Evolutionary conservation across 331 rosid species (phyloP), one percentile per base, ranked within the genome.

Genomic region (Arachis monticola): DNA sequence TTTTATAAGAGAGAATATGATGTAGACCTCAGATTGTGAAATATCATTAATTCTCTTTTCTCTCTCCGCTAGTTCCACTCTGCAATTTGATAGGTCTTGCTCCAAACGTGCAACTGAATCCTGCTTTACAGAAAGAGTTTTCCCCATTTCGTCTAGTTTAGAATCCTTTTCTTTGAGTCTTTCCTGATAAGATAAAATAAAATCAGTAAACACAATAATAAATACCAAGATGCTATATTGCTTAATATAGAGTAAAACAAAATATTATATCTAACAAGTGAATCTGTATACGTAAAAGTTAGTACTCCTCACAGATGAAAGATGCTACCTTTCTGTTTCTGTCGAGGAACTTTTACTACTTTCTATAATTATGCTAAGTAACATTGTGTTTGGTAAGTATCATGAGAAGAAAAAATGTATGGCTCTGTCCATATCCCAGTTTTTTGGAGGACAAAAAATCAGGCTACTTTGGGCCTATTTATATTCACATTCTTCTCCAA

Each of bases 41-140:
- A 72, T 62, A 6, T 85, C 97, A 45, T 81, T 87, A 78, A 92
- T 74, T 80, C 77, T 90, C 82, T 80, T 95, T 72, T 92, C 99
- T 59, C 73, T 85, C 75, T 87, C 92, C 44, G 45, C 64, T 79
- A 95, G 87, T 68, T 92, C 93, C n/a, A 13, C 46, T 78, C 82
- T 87, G 85, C 88, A 80, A 70, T 80, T 92, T 5, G 91, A 85
- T 79, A 92, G 87, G 76, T 87, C 93, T 65, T 72, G 83, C 85
- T 92, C 97, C 60, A 95, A 64, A 67, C 60, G 84, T 30, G 87
- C 84, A 69, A 90, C 32, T 10, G 65, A 64, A 69, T 82, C 91
- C 79, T 82, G 83, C 76, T 85, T 88, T 79, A 87, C 95, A 1
- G 84, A 80, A 12, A 95, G 82, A 64, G 46, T 75, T 77, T 79